Base-by-base conservation (phyloP, 495 filamentous ascomycete genomes). In the Xylaria nigripes region DNA sequence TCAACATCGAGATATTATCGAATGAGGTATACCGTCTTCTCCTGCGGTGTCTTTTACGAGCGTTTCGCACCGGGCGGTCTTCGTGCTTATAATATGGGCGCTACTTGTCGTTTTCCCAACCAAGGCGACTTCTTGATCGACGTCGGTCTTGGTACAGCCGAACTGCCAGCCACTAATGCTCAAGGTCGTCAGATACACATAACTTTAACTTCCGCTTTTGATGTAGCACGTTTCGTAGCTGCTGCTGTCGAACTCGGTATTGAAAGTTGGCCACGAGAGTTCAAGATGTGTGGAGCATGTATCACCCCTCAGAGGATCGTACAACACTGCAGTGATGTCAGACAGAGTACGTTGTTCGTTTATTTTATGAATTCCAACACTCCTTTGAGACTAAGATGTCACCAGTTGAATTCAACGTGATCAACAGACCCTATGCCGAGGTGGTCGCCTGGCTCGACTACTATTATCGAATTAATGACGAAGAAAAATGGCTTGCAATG, bases 11-110 rank as follows among this genome's bases (percentile, higher is more conserved):
- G 58, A 16, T 61, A 64, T 6, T 67, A 77, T 54, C 58, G 63
- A 21, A 81, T 88, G 70, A 69, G 79, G 40, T 86, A 75, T 51
- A 85, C 85, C 3, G 73, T 82, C 32, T 87, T 90, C 56, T 77
- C 79, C 1, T 90, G 86, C 62, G 86, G 86, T 32, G 62, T 88
- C n/a, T 81, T 89, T 59, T 88, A 87, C 71, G 86, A 90, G 61
- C 72, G 86, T 10, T 89, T 90, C 63, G 77, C 73, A 8, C 81
- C 79, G 10, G 81, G 79, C 10, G 86, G 86, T 3, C 69, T 90
- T 45, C 67, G 68, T 19, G 64, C 68, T 2, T 76, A 74, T 48
- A 66, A 71, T 3, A 81, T 89, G 30, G 82, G 84, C 8, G 51
- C 62, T 16, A 64, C 67, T 7, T 67, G 65, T 38, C 71, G 72